Percentiles rank a stretch among this genome's conserved stretches.
Evolutionary conservation across 148 eudicot species (phyloP).

Genomic region (Camellia lanceoleosa): DNA sequence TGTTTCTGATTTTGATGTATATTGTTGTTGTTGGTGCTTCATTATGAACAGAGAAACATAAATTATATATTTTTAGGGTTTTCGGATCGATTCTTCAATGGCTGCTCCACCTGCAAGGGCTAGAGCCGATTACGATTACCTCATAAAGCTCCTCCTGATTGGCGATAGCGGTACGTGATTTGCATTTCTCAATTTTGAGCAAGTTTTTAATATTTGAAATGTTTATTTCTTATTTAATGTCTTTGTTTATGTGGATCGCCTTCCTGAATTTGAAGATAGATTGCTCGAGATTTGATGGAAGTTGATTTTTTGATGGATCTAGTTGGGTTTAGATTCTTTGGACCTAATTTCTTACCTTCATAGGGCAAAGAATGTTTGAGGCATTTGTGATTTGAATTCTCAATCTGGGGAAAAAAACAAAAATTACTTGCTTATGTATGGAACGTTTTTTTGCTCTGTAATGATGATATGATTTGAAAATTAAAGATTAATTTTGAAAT

Average conservation of each 20-base stretch:
- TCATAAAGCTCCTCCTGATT: conserved; percentile 81
- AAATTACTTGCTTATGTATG: not conserved
- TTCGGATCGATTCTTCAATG: conserved; percentile 43
- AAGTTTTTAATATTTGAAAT: not conserved
- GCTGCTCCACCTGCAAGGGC: conserved; percentile 96
- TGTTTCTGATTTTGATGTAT: conserved; percentile 11
- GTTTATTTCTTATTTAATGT: not conserved
- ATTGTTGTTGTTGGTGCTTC: not conserved
- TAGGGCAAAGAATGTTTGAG: not conserved
- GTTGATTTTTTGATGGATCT: conserved; percentile 14
- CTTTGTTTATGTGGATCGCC: not conserved
- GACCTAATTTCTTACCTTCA: not conserved
- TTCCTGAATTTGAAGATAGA: not conserved
- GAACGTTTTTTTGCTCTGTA: not conserved
- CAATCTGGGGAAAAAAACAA: not conserved
- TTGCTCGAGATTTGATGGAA: not conserved
- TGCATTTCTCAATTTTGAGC: not conserved
- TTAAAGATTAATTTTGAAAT: not conserved
- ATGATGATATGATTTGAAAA: too few relatives aligned
- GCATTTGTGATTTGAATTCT: conserved; percentile 2
- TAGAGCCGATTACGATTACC: conserved; percentile 93
- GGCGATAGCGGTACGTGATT: conserved; percentile 77
- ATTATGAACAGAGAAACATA: conserved; percentile 7
- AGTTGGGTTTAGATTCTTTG: conserved; percentile 1
- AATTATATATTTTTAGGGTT: conserved; percentile 23